Conservation (phyloP, 2,329 filamentous ascomycete species). For the Aspergillus cejpii region DNA sequence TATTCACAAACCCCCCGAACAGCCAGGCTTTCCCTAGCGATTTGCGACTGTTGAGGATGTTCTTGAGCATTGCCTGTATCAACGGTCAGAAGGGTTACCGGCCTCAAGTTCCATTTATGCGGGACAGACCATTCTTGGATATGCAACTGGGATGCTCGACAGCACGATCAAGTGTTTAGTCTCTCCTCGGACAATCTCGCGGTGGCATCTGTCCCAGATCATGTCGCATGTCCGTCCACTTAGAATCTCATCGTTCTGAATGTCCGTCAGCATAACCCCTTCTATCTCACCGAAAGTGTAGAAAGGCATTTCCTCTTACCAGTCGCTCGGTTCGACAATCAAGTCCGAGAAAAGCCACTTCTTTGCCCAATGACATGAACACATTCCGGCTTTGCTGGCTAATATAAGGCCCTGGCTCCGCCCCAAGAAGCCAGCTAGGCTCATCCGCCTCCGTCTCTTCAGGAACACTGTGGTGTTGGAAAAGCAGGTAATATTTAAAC, state of each 20-base stretch:
- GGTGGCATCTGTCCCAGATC: constrained; percentile 77
- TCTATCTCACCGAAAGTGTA: not conserved
- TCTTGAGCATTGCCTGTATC: constrained; percentile 58
- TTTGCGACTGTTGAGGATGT: constrained; percentile 76
- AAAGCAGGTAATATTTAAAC: constrained; percentile 98
- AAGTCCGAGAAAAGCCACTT: constrained; percentile 74
- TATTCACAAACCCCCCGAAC: constrained; percentile 73
- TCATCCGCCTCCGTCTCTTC: constrained; percentile 76
- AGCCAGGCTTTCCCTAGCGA: constrained; percentile 75
- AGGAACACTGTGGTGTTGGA: constrained; percentile 86
- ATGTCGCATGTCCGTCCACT: constrained; percentile 75
- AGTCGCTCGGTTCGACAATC: constrained; percentile 89
- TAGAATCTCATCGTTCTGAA: constrained; percentile 65
- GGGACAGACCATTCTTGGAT: constrained; percentile 63
- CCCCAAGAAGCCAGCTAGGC: constrained; percentile 83
- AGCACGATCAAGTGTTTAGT: constrained; percentile 87
- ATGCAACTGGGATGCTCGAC: constrained; percentile 75
- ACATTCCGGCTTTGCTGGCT: constrained; percentile 75
- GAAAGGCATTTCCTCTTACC: constrained; percentile 36
- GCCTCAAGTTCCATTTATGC: constrained; percentile 21
- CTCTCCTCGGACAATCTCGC: constrained; percentile 73
- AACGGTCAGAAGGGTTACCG: constrained; percentile 27
- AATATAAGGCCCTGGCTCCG: constrained; percentile 80
- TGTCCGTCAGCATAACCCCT: constrained; percentile 18
- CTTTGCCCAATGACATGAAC: constrained; percentile 74